Base-by-base conservation (phyloP, 2,329 filamentous ascomycete genomes). In the Cytospora chrysosperma region DNA sequence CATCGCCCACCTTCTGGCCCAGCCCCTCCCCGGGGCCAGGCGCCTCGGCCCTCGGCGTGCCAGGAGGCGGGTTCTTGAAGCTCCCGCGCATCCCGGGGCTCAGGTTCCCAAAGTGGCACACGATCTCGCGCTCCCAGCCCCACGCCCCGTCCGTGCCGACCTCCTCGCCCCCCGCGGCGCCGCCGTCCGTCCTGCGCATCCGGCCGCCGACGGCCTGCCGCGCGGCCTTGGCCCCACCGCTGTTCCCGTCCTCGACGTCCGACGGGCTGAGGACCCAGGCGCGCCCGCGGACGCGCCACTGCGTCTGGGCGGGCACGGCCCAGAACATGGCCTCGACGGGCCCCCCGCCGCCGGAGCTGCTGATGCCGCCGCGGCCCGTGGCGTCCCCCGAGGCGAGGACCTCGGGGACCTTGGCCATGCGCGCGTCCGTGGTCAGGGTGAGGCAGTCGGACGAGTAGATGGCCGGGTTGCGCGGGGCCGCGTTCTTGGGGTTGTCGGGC, bases 61-160 rank as follows among this genome's bases (percentile, higher is more conserved):
- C 91, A 0, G 90, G 89, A 7, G 84, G 80, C 72, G 95, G 84
- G 73, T 90, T 87, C 75, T 86, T 88, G 74, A 93, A 93, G 10
- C 85, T 83, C 12, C 89, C 90, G 73, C 93, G 84, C 87, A 97
- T 92, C 1, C 81, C 79, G 8, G 94, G 94, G 68, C 85, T 89
- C 69, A 95, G 77, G 75, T 97, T 97, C 24, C 92, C 94, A 83
- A 97, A 98, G 74, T 95, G 91, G 56, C 86, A 91, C 57, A 91
- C 93, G 43, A 97, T 75, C 77, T 97, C 93, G 67, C 81, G 88
- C 54, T 79, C 78, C 89, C 92, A 97, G 69, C 85, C 89, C 92
- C 93, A 97, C 1, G 79, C 76, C 19, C 73, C 74, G 51, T 78
- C 76, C 15, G 76, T 77, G 34, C 40, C 19, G 21, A n/a, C 54